Evolutionary conservation across 164 flowering plant species (phyloP).

Genomic region (Vitis riparia): DNA sequence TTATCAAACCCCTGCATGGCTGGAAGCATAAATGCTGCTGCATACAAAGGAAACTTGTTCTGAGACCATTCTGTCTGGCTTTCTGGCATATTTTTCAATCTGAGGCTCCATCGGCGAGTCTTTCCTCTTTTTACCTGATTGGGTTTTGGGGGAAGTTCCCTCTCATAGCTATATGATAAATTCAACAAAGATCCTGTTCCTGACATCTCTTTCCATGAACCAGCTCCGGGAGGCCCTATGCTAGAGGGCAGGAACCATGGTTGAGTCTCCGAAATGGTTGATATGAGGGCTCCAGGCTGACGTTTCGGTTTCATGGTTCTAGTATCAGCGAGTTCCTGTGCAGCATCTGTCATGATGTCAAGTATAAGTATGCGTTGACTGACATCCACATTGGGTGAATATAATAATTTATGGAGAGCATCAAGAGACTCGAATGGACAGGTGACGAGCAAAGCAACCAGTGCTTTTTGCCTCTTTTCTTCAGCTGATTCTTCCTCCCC

Average conservation of each 20-base stretch:
- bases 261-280: conserved; percentile 58
- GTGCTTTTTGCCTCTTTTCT: conserved; percentile 81
- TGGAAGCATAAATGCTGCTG: conserved; percentile 99
- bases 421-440: conserved; percentile 78
- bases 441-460: conserved; percentile 70
- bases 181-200: conserved; percentile 55
- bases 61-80: conserved; percentile 51
- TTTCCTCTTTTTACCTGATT: conserved; percentile 66
- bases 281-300: conserved; percentile 45
- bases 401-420: conserved; percentile 61
- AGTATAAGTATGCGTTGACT: conserved; percentile 93
- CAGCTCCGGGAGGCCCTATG: conserved; percentile 74
- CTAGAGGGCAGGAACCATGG: conserved; percentile 84
- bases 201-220: conserved; percentile 83
- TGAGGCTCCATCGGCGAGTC: conserved; percentile 78
- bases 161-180: conserved; percentile 75
- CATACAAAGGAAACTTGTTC: conserved; percentile 83
- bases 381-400: conserved; percentile 85
- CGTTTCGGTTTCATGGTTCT: conserved; percentile 40
- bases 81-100: conserved; percentile 35
- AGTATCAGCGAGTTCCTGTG: conserved; percentile 75
- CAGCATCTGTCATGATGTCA: conserved; percentile 92
- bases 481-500: conserved; percentile 97
- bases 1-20: conserved; percentile 93
- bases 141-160: conserved; percentile 71